phyloP scores from a whole-genome alignment of 495 filamentous ascomycete species.

The Neurospora pannonica region DNA sequence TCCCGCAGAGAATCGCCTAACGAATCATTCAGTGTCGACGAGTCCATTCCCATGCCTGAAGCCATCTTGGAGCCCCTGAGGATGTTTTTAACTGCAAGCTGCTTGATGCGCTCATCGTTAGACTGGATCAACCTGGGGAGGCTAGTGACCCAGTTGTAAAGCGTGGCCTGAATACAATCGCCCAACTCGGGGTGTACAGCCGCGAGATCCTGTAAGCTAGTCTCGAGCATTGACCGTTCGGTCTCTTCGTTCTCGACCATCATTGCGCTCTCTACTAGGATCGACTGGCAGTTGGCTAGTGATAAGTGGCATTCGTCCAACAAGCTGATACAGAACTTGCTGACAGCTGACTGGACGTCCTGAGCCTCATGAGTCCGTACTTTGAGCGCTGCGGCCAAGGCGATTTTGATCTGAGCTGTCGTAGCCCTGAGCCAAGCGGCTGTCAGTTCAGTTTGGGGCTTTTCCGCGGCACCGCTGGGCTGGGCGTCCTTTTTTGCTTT shows the following conservation, averaged over 20 bases:
- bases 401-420: conserved; percentile 71
- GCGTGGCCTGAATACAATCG: conserved; percentile 58
- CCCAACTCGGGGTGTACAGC: conserved; percentile 53
- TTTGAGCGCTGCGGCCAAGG: conserved; percentile 67
- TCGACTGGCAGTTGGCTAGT: conserved; percentile 54
- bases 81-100: conserved; percentile 61
- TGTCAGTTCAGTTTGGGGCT: conserved; percentile 23
- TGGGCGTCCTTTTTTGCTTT: conserved; percentile 3
- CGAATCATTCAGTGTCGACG: conserved; percentile 57
- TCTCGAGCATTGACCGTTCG: conserved; percentile 30
- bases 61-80: conserved; percentile 63
- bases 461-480: conserved; percentile 4
- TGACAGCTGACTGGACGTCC: conserved; percentile 61
- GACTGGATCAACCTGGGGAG: conserved; percentile 78
- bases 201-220: conserved; percentile 49
- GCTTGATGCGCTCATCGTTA: conserved; percentile 69
- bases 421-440: conserved; percentile 77
- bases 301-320: conserved; percentile 71
- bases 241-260: conserved; percentile 52
- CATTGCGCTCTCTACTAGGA: conserved; percentile 76
- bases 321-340: conserved; percentile 59
- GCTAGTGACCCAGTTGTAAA: conserved; percentile 73
- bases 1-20: conserved; percentile 56
- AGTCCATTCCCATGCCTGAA: conserved; percentile 53
- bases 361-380: conserved; percentile 62